phyloP scores from a whole-genome alignment of 2,329 filamentous ascomycete genomes.

The Aureobasidium leucospermi region DNA sequence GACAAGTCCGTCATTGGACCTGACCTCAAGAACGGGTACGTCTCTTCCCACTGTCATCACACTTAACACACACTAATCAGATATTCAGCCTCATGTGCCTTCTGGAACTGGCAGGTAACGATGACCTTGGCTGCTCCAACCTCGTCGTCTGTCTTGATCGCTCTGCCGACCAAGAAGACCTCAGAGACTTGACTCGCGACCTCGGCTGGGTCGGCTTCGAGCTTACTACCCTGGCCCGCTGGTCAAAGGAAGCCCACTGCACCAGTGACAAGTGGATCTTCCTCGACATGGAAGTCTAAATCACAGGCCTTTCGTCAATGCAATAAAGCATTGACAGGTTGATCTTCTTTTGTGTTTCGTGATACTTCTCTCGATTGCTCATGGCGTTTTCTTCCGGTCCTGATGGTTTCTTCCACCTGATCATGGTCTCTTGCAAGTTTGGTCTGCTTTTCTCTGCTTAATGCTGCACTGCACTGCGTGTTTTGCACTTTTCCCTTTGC shows the following conservation, averaged over 20 bases:
- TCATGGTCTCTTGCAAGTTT: not conserved
- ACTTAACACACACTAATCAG: conserved; percentile 22
- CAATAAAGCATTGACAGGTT: not conserved
- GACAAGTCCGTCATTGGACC: conserved; percentile 63
- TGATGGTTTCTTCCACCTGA: not conserved
- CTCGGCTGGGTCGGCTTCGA: conserved; percentile 92
- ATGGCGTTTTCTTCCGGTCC: not conserved
- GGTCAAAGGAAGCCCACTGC: conserved; percentile 52
- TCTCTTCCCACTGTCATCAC: conserved; percentile 20
- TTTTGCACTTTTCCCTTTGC: not conserved
- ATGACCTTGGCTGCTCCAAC: conserved; percentile 63
- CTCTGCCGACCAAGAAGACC: conserved; percentile 50
- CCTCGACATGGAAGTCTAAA: conserved; percentile 76
- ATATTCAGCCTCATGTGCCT: conserved; percentile 68
- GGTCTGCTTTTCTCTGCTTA: not conserved
- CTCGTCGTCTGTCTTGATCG: conserved; percentile 79
- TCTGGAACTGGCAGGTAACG: conserved; percentile 75
- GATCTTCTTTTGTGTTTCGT: not conserved
- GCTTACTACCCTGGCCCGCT: conserved; percentile 70
- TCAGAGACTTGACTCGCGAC: conserved; percentile 66
- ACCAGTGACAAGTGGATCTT: conserved; percentile 78
- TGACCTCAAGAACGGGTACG: conserved; percentile 82
- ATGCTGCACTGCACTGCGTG: not conserved
- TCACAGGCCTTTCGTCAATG: not conserved
- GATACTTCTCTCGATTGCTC: not conserved